Evolutionary conservation across 2,329 filamentous ascomycete genomes (phyloP), one percentile per base, ranked within the genome.

Genomic region (Fusarium nodosum): DNA sequence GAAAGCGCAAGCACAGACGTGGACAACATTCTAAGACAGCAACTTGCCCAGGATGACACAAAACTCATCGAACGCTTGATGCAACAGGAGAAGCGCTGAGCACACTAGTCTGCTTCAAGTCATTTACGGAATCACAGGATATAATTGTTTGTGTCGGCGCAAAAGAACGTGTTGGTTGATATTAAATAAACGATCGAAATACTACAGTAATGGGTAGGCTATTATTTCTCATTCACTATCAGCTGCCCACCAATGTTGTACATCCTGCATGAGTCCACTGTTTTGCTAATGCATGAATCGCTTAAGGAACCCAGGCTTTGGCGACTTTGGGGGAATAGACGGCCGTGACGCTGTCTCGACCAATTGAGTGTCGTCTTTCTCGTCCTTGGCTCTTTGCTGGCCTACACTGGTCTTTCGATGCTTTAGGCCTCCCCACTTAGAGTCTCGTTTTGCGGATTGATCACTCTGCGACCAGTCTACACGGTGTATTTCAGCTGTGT

Each of bases 401-500:
- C 74, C 77, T 54, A 78, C 68, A 44, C 77, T 78, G 18, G 78
- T 80, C 22, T 83, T 75, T 56, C 79, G 80, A 6, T 79, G 79
- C 72, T 79, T 82, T 55, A 88, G 73, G 18, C 80, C 80, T 39
- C 34, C 66, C 83, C 85, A 86, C 46, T 82, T 80, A 1, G 85
- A 86, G 38, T 85, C 84, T 39, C 79, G 79, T 44, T 69, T 64
- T 36, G 64, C 56, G 8, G 64, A 46, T 54, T 88, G 85, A 65
- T 88, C 87, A 70, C 82, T 84, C 74, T 89, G 87, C 31, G 85
- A 85, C 87, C 87, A 90, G 75, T 89, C 86, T 57, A 85, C 83
- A 33, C 82, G 79, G 69, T 82, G 80, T 56, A 82, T 78, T 31
- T 80, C 69, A 15, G 69, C 60, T 15, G 61, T 53, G 12, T 58